phyloP scores from a whole-genome alignment of 108 stramenopile species.

The Poteriospumella lacustris region DNA sequence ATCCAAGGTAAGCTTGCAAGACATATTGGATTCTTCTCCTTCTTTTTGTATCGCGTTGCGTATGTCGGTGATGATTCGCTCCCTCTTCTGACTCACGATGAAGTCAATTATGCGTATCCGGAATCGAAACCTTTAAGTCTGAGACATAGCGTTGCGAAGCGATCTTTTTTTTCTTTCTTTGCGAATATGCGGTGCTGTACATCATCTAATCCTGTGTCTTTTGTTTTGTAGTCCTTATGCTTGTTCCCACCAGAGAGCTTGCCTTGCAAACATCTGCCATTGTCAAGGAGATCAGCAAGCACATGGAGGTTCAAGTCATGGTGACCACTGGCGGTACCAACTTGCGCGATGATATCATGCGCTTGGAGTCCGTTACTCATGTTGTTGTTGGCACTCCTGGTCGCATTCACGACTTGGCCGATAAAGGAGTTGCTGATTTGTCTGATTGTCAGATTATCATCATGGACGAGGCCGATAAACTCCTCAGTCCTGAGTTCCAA shows the following conservation, averaged over 20 bases:
- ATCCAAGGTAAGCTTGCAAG: slow-evolving; percentile 49
- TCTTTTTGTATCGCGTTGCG: too few relatives aligned
- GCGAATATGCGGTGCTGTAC: not conserved
- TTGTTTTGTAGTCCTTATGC: slow-evolving; percentile 66
- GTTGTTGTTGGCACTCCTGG: slow-evolving; percentile 90
- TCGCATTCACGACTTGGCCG: slow-evolving; percentile 90
- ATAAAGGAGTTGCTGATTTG: slow-evolving; percentile 88
- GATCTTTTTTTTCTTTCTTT: not conserved
- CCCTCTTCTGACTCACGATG: slow-evolving; percentile 18
- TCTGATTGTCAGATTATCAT: slow-evolving; percentile 86
- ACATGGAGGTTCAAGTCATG: slow-evolving; percentile 95
- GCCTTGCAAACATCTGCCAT: slow-evolving; percentile 96
- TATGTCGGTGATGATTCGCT: slow-evolving; percentile 13
- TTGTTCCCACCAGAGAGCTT: slow-evolving; percentile 94
- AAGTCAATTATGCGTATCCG: slow-evolving; percentile 11
- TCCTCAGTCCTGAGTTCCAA: slow-evolving; percentile 83
- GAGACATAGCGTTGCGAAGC: slow-evolving; percentile 17
- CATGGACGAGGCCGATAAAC: slow-evolving; percentile 98
- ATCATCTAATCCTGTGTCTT: not conserved
- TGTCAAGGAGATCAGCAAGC: slow-evolving; percentile 93
- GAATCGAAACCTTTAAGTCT: slow-evolving; percentile 51
- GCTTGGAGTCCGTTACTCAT: slow-evolving; percentile 86
- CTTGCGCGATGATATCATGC: slow-evolving; percentile 95
- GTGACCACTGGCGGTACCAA: slow-evolving; percentile 95
- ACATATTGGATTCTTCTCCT: not conserved